Base-by-base conservation (phyloP, 495 filamentous ascomycete genomes). In the Penicillium lividum region DNA sequence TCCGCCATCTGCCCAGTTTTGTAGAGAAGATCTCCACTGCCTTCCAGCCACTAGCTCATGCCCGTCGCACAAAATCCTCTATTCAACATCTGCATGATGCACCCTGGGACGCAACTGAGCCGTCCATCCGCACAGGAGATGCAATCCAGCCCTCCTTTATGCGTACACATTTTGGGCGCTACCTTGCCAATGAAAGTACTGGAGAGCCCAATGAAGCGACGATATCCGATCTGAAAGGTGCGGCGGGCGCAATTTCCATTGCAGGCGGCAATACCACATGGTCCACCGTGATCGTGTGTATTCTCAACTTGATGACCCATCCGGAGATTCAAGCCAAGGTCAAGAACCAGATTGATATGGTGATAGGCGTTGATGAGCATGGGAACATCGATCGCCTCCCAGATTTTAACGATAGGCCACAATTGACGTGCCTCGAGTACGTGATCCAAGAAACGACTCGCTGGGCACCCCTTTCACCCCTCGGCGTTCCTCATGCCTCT, bases 401-500 rank as follows among this genome's bases (percentile, higher is more conserved):
- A 0, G 40, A 49, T 28, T 67, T 67, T 30, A 62, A 64, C 13
- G 65, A 70, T 49, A 10, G 53, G 3, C 10, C 56, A 3, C 40
- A 63, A 1, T 46, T 77, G 9, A 67, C 60, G 2, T 79, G 77
- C 36, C 58, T 77, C 11, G 58, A 70, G 22, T 63, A 56, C 18
- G 54, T 73, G 8, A 62, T 77, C 30, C 66, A 66, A 52, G 76
- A 79, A 46, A 56, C 65, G 9, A 66, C 65, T 15, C 72, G 76
- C 50, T 77, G 73, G 73, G 64, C 65, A 5, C 73, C 73, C 0
- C 57, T 73, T 5, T 52, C 57, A 0, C 71, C 79, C 1, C 65
- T 72, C 22, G 73, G 67, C 11, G 71, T 87, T 33, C 83, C 84
- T 0, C 84, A 88, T 64, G 73, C 75, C 1, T 73, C 77, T 16